Evolutionary conservation across 2,329 filamentous ascomycete genomes (phyloP).

Genomic region (Emmonsia crescens): DNA sequence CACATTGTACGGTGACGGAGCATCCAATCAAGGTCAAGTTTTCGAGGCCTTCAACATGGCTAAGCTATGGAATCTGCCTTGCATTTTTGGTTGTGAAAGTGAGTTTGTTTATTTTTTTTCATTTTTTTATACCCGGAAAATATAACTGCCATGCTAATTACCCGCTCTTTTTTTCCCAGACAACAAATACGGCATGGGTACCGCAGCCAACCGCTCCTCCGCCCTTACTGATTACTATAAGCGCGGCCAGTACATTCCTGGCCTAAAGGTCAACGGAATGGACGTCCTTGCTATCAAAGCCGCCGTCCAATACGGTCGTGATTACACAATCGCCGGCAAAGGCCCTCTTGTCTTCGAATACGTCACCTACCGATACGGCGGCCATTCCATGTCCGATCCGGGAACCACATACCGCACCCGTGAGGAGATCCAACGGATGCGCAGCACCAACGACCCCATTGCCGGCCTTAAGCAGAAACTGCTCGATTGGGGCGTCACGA

Average conservation of each 20-base stretch:
- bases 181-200: conserved; percentile 99
- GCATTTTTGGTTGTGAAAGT: conserved; percentile 98
- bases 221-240: conserved; percentile 99
- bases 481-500: conserved; percentile 83
- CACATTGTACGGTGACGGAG: conserved; percentile 93
- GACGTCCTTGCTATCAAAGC: conserved; percentile 97
- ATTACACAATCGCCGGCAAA: conserved; percentile 71
- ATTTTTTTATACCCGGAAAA: background rate
- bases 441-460: conserved; percentile 96
- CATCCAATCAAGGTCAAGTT: conserved; percentile 97
- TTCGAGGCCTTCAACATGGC: conserved; percentile 99
- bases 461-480: conserved; percentile 97
- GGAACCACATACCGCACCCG: conserved; percentile 98
- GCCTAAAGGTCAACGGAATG: conserved; percentile 99
- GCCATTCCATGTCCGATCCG: conserved; percentile 99
- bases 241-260: conserved; percentile 98
- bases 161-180: conserved; percentile 42
- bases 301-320: conserved; percentile 85
- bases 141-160: conserved; percentile 3
- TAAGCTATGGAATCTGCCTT: conserved; percentile 93
- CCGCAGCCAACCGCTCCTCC: conserved; percentile 82
- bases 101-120: conserved; percentile 33
- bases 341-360: conserved; percentile 96
- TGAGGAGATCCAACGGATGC: conserved; percentile 99
- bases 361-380: conserved; percentile 97